Base-by-base conservation (phyloP, 1,139 yeast genomes). In the Protomyces inundatus region DNA sequence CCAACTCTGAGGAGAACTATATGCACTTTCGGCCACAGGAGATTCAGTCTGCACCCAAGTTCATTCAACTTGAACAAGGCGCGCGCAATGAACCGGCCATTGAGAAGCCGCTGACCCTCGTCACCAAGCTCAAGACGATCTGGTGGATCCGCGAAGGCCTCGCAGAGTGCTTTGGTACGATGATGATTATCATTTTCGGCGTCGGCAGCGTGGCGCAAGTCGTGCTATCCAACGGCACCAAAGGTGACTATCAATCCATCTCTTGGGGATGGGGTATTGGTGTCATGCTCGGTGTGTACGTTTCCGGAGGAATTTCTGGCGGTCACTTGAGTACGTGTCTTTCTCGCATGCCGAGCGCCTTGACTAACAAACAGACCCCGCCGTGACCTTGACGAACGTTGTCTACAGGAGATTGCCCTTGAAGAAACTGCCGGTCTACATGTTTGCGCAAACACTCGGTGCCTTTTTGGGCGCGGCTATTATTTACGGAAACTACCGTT, bases 191-290 rank as follows among this genome's bases (percentile, higher is more conserved):
- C 64, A 51, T 65, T 16, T 65, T 56, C 34, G 67, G 65, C 33
- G 61, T 37, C 9, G 65, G 64, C 4, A 30, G 33, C 3, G 62
- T 59, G n/a, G 60, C 55, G 7, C 61, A 54, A 36, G 76, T 73
- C 51, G 72, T 70, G 46, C 65, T 76, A 10, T 76, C 81, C 3
- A 62, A 67, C 4, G 75, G 74, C 37, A 66, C 69, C 3, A 75
- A 76, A 37, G 83, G 83, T 69, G 73, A 75, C 54, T 77, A 76
- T 64, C 77, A 76, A 57, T 75, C 78, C 32, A 73, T 80, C 64
- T 77, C 80, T 6, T 71, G 80, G 65, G 76, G 79, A 35, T 81
- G 83, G 83, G 84, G 82, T 57, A 75, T 80, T 48, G 60, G 64
- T 39, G 59, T 54, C 46, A 54, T 55, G 64, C 64, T 65, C 42